Evolutionary conservation across 2,329 filamentous ascomycete species (phyloP), one percentile per base, ranked within the genome.

Genomic region (Zymoseptoria tritici): DNA sequence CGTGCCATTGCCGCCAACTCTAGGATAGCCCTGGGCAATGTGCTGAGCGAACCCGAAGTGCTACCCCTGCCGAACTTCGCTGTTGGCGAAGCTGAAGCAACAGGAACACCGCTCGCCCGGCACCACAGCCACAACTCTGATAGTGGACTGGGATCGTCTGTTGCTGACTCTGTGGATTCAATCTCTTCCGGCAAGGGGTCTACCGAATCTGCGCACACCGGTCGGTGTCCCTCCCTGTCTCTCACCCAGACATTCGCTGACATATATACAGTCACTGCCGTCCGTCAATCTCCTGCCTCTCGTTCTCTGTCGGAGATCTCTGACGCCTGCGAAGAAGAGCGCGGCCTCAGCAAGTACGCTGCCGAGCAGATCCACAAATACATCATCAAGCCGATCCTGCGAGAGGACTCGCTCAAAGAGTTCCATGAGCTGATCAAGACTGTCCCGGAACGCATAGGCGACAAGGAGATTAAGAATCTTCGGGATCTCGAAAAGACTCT

Each of bases 401-500:
- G 83, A 64, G 88, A 92, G 71, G 76, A 85, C 21, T 80, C 82
- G 31, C 82, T 95, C 62, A 89, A 91, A 73, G 85, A 88, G 54
- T 96, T 96, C 74, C 87, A 91, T 72, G 81, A 87, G 54, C 84
- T 96, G 68, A 82, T 96, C 64, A 81, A 88, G 67, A 87, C 90
- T 74, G 85, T 91, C 65, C 90, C 90, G 54, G 82, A 83, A 74
- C 88, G 88, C 71, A 94, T 96, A 73, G 84, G 85, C 71, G 84
- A 86, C 72, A 92, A 91, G 75, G 86, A 94, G 70, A 94, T 97
- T 71, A 86, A 89, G 73, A 96, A 89, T 78, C 84, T 97, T 58
- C 86, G 93, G 74, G 93, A 97, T 76, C 83, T 97, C 55, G 93
- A 97, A 77, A 96, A 96, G 83, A 93, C 88, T 9, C 80, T 97